Conservation (phyloP, 768 basidiomycete genomes). For the Amanita inopinata region DNA sequence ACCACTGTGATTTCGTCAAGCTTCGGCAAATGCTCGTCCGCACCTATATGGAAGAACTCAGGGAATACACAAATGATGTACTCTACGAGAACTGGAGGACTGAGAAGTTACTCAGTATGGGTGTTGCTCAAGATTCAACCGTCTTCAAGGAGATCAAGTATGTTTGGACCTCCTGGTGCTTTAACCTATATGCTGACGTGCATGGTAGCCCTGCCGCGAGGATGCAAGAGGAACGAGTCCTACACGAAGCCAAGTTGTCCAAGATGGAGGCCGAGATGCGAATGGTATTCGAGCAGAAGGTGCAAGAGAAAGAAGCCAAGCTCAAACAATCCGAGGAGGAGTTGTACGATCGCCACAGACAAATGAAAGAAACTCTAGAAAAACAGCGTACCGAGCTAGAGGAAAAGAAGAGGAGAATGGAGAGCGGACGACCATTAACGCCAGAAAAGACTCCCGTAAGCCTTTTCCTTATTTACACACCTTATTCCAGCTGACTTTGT, state of each 20-base stretch:
- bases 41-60: slow-evolving; percentile 98
- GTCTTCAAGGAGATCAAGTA: slow-evolving; percentile 99
- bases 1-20: slow-evolving; percentile 99
- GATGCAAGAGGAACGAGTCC: slow-evolving; percentile 89
- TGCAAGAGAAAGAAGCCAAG: slow-evolving; percentile 98
- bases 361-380: slow-evolving; percentile 99
- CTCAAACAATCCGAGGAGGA: slow-evolving; percentile 99
- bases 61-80: slow-evolving; percentile 93
- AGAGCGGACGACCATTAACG: slow-evolving; percentile 89
- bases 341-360: slow-evolving; percentile 95
- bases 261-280: slow-evolving; percentile 99
- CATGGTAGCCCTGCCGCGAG: slow-evolving; percentile 80
- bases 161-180: slow-evolving; percentile 20
- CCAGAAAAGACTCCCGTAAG: slow-evolving; percentile 86
- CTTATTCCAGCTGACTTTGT: slow-evolving; percentile 13
- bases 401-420: slow-evolving; percentile 96
- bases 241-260: slow-evolving; percentile 94
- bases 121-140: slow-evolving; percentile 92
- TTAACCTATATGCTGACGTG: slow-evolving; percentile 5
- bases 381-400: slow-evolving; percentile 93
- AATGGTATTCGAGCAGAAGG: slow-evolving; percentile 99
- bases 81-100: slow-evolving; percentile 98
- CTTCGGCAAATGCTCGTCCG: slow-evolving; percentile 98
- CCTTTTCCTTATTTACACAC: slow-evolving; percentile 14
- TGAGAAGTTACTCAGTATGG: slow-evolving; percentile 94